Evolutionary conservation across 2,329 filamentous ascomycete species (phyloP), one percentile per base, ranked within the genome.

Genomic region (Davidsoniella australis): DNA sequence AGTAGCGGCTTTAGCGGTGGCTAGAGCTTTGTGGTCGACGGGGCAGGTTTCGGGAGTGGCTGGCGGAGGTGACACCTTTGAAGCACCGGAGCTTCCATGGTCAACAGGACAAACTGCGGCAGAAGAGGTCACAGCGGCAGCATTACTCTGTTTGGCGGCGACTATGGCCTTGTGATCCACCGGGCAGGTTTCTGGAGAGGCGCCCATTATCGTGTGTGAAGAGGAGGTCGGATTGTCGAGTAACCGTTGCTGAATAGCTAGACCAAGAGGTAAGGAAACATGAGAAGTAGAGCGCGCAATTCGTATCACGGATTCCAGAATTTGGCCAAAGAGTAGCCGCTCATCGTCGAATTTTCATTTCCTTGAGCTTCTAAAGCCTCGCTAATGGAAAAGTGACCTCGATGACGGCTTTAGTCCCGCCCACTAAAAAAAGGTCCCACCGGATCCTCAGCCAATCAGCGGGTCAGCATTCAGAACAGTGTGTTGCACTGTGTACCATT

Each of bases 21-120:
- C 12, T 8, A n/a, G 7, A 8, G 14, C 16, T 17, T 47, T 44
- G 45, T 51, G 40, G 45, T 51, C 44, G 26, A 48, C 39, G 23
- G 47, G 47, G 39, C 50, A 52, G 24, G 23, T 37, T 17, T 41
- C 38, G 7, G 50, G 23, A 8, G 29, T 23, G 50, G 54, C 49
- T 33, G 29, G 29, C 29, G 29, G 8, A 33, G 29, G 29, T 24
- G 54, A 41, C 10, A 51, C 33, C 54, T 55, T 45, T 45, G 46
- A 45, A 9, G 48, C 9, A 20, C 29, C 40, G 16, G 44, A 17
- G 39, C 42, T 37, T 38, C 40, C 29, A 18, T 55, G 53, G 42
- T 55, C 54, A 41, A 55, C 53, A 23, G 54, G 54, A 17, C 54
- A 55, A 20, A 70, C 71, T 55, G 60, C 61, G 43, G 61, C 60